Conservation (phyloP, 2,329 filamentous ascomycete genomes). For the Fusarium cyanostomum region DNA sequence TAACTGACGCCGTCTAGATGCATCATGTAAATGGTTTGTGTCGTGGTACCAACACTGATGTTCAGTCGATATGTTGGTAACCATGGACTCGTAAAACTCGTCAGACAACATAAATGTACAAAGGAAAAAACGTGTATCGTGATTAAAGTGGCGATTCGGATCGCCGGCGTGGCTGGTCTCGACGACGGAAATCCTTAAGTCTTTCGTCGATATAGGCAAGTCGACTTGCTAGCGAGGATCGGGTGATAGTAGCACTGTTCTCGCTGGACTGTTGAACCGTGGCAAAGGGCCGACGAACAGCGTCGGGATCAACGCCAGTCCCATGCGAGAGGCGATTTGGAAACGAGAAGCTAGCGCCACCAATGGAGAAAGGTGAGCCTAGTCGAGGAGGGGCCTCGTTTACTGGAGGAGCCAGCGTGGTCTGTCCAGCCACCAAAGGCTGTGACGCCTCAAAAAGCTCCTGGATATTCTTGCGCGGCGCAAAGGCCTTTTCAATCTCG, state of each 20-base stretch:
- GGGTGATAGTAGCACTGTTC: constrained; percentile 47
- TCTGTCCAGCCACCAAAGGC: constrained; percentile 23
- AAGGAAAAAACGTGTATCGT: constrained; percentile 20
- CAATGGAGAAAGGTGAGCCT: constrained; percentile 66
- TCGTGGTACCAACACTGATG: constrained; percentile 24
- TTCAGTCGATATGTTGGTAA: constrained; percentile 29
- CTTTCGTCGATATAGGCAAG: constrained; percentile 68
- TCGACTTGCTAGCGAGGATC: constrained; percentile 59
- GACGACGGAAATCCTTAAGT: constrained; percentile 63
- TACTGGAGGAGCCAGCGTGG: constrained; percentile 44
- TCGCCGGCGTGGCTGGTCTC: constrained; percentile 52
- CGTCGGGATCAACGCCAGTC: constrained; percentile 55
- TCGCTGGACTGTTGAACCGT: constrained; percentile 62
- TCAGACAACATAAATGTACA: constrained; percentile 39
- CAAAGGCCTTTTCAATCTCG: constrained; percentile 51
- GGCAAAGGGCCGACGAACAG: constrained; percentile 62
- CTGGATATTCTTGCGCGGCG: constrained; percentile 55
- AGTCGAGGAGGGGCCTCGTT: constrained; percentile 58
- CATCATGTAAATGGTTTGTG: constrained; percentile 38
- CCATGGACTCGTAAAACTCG: constrained; percentile 41
- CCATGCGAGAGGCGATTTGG: constrained; percentile 65
- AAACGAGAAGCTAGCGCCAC: constrained; percentile 65
- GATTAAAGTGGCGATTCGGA: constrained; percentile 61
- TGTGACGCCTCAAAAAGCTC: constrained; percentile 51
- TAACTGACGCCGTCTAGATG: constrained; percentile 41